These are phyloP conservation scores for Westerdykella sp. DNA, from an alignment of 2,329 filamentous ascomycete species.

Conservation along the genomic window DNA sequence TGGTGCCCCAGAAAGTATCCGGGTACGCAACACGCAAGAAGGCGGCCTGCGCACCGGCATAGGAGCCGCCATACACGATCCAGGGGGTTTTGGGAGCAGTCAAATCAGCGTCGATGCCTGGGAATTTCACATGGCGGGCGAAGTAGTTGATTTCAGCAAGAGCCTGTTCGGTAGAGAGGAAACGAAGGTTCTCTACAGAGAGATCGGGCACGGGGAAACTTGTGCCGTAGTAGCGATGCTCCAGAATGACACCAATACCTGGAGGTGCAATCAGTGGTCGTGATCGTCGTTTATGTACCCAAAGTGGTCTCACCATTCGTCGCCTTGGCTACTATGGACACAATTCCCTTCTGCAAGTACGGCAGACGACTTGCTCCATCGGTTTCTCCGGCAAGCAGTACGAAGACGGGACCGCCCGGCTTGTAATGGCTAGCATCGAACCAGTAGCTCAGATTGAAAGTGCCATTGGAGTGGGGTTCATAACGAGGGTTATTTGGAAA, in stretches of 20 bases:
- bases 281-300: too few species aligned
- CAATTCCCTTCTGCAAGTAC: constrained; percentile 71
- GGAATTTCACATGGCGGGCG: constrained; percentile 63
- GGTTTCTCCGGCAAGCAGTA: constrained; percentile 68
- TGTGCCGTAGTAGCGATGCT: constrained; percentile 81
- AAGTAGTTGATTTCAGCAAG: constrained; percentile 79
- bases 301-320: constrained; percentile 7
- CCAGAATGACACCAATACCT: constrained; percentile 73
- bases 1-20: constrained; percentile 69
- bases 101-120: constrained; percentile 60
- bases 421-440: constrained; percentile 73
- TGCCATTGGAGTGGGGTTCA: constrained; percentile 64
- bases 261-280: constrained; percentile 41
- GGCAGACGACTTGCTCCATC: constrained; percentile 56
- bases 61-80: constrained; percentile 77
- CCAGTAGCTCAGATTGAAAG: constrained; percentile 72
- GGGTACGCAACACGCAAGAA: constrained; percentile 73
- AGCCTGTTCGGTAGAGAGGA: constrained; percentile 77
- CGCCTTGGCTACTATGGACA: constrained; percentile 62
- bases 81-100: constrained; percentile 62
- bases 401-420: constrained; percentile 71
- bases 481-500: constrained; percentile 76
- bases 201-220: constrained; percentile 65
- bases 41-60: constrained; percentile 73
- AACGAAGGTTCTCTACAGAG: constrained; percentile 64